Conservation (phyloP, 306 rosid species). For the Rosa persica region DNA sequence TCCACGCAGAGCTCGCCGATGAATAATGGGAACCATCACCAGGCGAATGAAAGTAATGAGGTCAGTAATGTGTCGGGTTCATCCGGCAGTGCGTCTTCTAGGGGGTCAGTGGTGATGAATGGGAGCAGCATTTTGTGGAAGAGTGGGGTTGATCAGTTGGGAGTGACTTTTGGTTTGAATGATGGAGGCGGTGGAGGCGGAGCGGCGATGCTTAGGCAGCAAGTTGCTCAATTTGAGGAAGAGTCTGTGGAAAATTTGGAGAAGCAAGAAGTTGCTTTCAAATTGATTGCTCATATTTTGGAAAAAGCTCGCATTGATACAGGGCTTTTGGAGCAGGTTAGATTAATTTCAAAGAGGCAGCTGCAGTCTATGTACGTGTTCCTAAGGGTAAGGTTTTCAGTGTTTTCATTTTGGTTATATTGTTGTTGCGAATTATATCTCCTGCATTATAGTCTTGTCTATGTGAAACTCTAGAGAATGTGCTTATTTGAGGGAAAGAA, state of each 20-base stretch:
- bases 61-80: slow-evolving; percentile 60
- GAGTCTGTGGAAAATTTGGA: slow-evolving; percentile 85
- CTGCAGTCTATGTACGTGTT: slow-evolving; percentile 75
- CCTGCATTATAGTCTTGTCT: background rate
- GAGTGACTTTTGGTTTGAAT: slow-evolving; percentile 49
- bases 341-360: slow-evolving; percentile 83
- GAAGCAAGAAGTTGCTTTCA: slow-evolving; percentile 86
- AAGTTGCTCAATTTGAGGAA: slow-evolving; percentile 77
- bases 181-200: slow-evolving; percentile 64
- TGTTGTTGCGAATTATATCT: background rate
- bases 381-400: slow-evolving; percentile 59
- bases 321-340: slow-evolving; percentile 71
- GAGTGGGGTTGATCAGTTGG: slow-evolving; percentile 68
- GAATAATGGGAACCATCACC: slow-evolving; percentile 48
- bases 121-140: slow-evolving; percentile 69
- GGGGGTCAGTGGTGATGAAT: slow-evolving; percentile 51
- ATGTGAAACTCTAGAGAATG: background rate
- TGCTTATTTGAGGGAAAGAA: background rate
- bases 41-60: slow-evolving; percentile 43
- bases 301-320: slow-evolving; percentile 58
- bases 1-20: slow-evolving; percentile 86
- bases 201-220: slow-evolving; percentile 56
- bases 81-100: slow-evolving; percentile 59
- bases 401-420: slow-evolving; percentile 6
- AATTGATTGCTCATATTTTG: slow-evolving; percentile 73